Evolutionary conservation across 129 eudicot genomes (phyloP).

Genomic region (Smallanthus sonchifolius): DNA sequence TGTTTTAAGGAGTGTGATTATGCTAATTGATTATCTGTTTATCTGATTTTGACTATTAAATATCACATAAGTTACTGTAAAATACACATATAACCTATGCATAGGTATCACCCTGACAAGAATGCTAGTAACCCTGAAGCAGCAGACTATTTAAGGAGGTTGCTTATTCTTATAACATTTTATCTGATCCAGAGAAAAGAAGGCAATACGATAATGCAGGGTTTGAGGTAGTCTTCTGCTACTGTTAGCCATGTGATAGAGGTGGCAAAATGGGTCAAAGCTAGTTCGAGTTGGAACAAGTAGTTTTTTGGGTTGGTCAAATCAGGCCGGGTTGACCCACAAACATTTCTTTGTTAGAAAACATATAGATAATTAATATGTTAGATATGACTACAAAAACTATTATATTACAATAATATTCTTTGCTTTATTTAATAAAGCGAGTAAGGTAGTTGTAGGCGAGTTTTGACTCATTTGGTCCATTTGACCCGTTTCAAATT

Average conservation of each 20-base stretch:
- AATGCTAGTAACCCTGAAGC: slow-evolving; percentile 91
- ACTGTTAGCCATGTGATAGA: background rate
- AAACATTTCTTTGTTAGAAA: background rate
- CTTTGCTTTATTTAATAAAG: background rate
- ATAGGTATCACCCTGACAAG: slow-evolving; percentile 93
- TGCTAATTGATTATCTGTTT: background rate
- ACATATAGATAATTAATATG: background rate
- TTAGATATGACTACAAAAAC: background rate
- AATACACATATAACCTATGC: background rate
- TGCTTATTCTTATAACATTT: slow-evolving; percentile 80
- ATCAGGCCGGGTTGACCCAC: background rate
- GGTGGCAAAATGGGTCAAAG: background rate
- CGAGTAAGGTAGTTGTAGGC: background rate
- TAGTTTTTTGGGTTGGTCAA: background rate
- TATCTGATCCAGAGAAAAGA: slow-evolving; percentile 89
- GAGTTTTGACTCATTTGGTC: background rate
- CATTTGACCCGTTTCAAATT: background rate
- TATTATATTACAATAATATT: background rate
- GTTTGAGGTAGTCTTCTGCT: slow-evolving; percentile 56
- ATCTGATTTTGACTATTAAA: background rate
- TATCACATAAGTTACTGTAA: background rate
- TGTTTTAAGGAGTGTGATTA: background rate
- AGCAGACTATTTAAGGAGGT: slow-evolving; percentile 85
- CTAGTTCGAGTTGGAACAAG: background rate
- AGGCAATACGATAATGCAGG: slow-evolving; percentile 85